Evolutionary conservation across 2,329 filamentous ascomycete genomes (phyloP).

Genomic region (Talaromyces rugulosus): DNA sequence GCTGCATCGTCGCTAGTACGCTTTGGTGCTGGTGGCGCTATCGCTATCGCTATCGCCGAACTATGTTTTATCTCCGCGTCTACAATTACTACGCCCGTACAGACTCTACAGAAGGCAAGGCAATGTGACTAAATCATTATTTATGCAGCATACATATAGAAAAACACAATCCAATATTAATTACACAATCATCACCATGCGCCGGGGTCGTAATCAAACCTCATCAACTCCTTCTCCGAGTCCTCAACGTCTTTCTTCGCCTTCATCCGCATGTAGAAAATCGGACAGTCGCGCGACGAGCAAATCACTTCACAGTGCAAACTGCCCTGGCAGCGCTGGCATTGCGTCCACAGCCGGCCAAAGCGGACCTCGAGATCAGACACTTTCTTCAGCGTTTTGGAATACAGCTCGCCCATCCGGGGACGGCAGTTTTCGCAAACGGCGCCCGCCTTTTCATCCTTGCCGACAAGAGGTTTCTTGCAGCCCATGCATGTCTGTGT

Average conservation of each 20-base stretch:
- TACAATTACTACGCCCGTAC: neutral
- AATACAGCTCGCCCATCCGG: slow-evolving; percentile 87
- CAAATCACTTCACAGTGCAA: slow-evolving; percentile 99
- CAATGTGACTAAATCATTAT: neutral
- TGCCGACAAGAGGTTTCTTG: slow-evolving; percentile 86
- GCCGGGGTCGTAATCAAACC: slow-evolving; percentile 83
- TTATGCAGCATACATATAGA: neutral
- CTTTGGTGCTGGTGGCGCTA: neutral
- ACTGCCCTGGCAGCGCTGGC: slow-evolving; percentile 94
- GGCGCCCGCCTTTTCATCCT: slow-evolving; percentile 75
- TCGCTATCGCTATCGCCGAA: neutral
- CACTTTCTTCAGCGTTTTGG: slow-evolving; percentile 80
- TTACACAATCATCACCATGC: slow-evolving; percentile 49
- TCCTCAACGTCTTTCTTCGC: slow-evolving; percentile 98
- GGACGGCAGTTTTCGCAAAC: slow-evolving; percentile 83
- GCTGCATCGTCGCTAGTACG: neutral
- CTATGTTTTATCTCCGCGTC: neutral
- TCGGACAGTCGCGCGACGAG: slow-evolving; percentile 91
- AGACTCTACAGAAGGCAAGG: no score
- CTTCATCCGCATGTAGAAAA: slow-evolving; percentile 99
- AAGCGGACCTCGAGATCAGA: slow-evolving; percentile 93
- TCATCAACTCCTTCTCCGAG: slow-evolving; percentile 77
- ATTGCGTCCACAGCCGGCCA: slow-evolving; percentile 93
- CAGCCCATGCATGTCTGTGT: slow-evolving; percentile 98
- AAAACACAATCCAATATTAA: neutral